phyloP scores from a whole-genome alignment of 495 filamentous ascomycete genomes.

The Tuber microsphaerosporum region DNA sequence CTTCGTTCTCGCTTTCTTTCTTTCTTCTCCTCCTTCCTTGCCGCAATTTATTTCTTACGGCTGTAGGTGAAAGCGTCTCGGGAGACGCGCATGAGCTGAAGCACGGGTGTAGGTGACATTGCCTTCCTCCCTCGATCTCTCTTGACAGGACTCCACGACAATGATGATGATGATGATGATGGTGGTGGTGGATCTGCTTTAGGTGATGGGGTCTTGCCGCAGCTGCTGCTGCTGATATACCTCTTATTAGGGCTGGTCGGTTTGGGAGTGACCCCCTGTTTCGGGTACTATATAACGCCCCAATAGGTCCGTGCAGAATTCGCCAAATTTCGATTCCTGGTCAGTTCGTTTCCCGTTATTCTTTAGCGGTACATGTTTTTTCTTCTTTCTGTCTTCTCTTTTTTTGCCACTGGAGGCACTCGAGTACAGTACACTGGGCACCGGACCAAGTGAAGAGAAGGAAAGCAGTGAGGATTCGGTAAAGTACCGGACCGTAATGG shows the following conservation, averaged over 20 bases:
- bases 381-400: conserved; percentile 13
- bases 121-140: neutral
- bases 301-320: conserved; percentile 23
- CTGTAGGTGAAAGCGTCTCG: neutral
- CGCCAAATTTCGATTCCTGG: conserved; percentile 21
- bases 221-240: neutral
- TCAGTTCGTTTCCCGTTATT: neutral
- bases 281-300: conserved; percentile 23
- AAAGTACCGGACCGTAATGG: conserved; percentile 12
- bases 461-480: conserved; percentile 13
- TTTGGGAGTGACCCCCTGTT: conserved; percentile 25
- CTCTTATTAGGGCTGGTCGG: neutral
- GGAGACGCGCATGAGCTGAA: neutral
- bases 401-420: conserved; percentile 11
- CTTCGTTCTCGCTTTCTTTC: conserved; percentile 2
- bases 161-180: neutral
- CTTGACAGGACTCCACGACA: neutral
- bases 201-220: neutral
- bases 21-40: neutral
- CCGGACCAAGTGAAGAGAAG: conserved; percentile 13
- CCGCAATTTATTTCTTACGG: neutral
- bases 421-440: conserved; percentile 5
- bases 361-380: neutral
- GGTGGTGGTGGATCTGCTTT: neutral
- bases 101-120: neutral